Conservation (phyloP, 257 asterid genomes). For the Nemophila menziesii region DNA sequence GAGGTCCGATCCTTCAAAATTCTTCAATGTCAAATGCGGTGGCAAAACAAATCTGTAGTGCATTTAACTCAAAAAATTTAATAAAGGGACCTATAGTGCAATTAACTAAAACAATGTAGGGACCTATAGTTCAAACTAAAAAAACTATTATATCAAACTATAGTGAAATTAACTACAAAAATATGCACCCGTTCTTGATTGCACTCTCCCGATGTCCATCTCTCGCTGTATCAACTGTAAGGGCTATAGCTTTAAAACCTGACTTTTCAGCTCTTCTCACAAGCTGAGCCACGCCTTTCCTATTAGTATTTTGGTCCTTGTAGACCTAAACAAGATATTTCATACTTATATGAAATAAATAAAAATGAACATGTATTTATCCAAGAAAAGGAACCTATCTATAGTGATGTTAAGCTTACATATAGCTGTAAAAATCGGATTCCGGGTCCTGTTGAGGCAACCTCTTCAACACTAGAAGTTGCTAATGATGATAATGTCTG, state of each 20-base stretch:
- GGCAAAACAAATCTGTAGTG: slow-evolving; percentile 35
- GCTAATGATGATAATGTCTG: slow-evolving; percentile 73
- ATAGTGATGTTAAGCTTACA: slow-evolving; percentile 16
- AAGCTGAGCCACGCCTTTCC: slow-evolving; percentile 82
- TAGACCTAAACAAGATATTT: slow-evolving; percentile 42
- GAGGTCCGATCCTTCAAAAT: slow-evolving; percentile 74
- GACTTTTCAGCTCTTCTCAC: slow-evolving; percentile 90
- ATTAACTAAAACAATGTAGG: no score
- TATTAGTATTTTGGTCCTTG: no score
- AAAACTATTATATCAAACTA: background rate
- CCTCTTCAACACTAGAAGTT: slow-evolving; percentile 72
- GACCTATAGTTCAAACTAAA: background rate
- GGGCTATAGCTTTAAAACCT: slow-evolving; percentile 94
- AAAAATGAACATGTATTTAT: no score
- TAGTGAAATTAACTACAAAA: background rate
- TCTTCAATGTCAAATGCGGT: slow-evolving; percentile 57
- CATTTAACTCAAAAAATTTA: no score
- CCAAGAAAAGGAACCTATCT: background rate
- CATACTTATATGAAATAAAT: background rate
- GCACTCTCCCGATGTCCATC: slow-evolving; percentile 86
- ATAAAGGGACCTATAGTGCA: no score
- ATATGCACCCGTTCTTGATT: slow-evolving; percentile 62
- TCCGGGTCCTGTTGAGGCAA: slow-evolving; percentile 68
- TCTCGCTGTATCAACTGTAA: slow-evolving; percentile 83
- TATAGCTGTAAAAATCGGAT: slow-evolving; percentile 44